phyloP scores from a whole-genome alignment of 345 rosid species.

The Jatropha curcas region DNA sequence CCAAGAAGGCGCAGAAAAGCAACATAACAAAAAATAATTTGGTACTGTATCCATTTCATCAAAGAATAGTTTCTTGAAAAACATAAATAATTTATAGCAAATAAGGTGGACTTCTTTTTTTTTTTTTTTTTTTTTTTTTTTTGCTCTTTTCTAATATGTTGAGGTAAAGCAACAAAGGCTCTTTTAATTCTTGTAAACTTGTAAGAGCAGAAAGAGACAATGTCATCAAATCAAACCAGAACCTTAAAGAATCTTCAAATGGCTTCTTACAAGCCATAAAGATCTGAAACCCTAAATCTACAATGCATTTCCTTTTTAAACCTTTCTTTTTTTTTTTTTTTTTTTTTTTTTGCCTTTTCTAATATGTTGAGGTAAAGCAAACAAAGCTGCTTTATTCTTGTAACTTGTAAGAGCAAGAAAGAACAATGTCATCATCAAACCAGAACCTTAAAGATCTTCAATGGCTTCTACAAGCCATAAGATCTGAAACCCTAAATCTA shows the following conservation, averaged over 20 bases:
- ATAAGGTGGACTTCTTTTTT: not conserved
- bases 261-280: constrained; percentile 58
- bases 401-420: not conserved
- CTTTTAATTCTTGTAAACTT: not conserved
- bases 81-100: not conserved
- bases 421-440: constrained; percentile 59
- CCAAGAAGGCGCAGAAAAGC: not conserved
- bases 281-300: constrained; percentile 50
- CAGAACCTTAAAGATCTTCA: constrained; percentile 59
- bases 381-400: not conserved
- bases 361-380: not conserved
- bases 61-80: not conserved
- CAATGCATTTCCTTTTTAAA: constrained; percentile 67
- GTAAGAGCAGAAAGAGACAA: constrained; percentile 11
- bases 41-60: not conserved
- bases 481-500: constrained; percentile 50
- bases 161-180: not conserved
- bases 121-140: too few species aligned
- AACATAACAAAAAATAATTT: not conserved
- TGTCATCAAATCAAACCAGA: constrained; percentile 69
- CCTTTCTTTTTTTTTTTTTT: too few species aligned
- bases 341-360: not conserved
- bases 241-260: constrained; percentile 57
- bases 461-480: constrained; percentile 58
- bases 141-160: not conserved